Evolutionary conservation across 2,329 filamentous ascomycete genomes (phyloP), one percentile per base, ranked within the genome.

Genomic region (Verticillium isaacii): DNA sequence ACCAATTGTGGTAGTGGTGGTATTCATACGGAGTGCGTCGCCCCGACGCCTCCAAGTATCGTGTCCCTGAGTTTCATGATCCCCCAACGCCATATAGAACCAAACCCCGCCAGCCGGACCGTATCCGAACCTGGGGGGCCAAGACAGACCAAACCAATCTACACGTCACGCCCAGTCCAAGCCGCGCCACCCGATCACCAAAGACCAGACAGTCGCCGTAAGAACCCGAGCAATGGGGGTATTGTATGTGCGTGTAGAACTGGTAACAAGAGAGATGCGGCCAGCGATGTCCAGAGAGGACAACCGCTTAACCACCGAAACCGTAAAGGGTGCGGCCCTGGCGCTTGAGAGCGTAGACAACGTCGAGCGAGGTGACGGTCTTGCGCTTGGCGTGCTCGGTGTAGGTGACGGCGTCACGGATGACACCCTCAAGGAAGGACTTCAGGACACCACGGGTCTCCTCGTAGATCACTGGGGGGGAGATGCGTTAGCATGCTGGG

Each of bases 311-410:
- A 85, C 90, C 91, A 85, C 91, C 91, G 85, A 93, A 93, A 83
- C 91, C 90, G 85, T 93, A 94, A 68, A 93, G 89, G 75, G 90
- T 91, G 73, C 89, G 84, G 74, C 86, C 86, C 80, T 89, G 86
- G 77, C 86, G 81, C 83, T 89, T 89, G 68, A 89, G 81, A 56
- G 85, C 85, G 69, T 88, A 89, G 76, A 88, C 86, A 25, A 89
- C 86, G 69, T 89, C 86, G 57, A 88, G 83, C 11, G 86, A 88
- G 41, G 86, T 91, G 77, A 91, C 89, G 17, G 89, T 91, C 87
- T 91, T 91, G 79, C 89, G 86, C 86, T 91, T 91, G 80, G 89
- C 89, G 81, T 91, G 88, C 81, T 91, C 88, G 61, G 88, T 91
- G 82, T 91, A 91, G 74, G 88, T 91, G 79, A 91, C 88, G 67